These are phyloP conservation scores for Penicillium sclerotiorum DNA, from an alignment of 2,329 filamentous ascomycete genomes.

Conservation along the genomic window DNA sequence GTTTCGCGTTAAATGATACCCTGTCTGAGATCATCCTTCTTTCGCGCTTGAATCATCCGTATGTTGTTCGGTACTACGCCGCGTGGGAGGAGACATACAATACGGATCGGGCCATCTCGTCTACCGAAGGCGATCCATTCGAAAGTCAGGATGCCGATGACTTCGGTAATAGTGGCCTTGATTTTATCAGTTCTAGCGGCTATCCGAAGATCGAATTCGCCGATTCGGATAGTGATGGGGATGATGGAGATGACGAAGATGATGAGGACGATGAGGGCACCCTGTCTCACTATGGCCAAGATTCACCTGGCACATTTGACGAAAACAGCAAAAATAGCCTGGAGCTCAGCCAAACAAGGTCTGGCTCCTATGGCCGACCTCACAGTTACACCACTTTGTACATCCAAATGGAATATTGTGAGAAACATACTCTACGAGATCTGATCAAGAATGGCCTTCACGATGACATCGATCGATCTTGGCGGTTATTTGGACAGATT, in stretches of 20 bases:
- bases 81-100: conserved; percentile 74
- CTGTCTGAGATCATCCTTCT: conserved; percentile 86
- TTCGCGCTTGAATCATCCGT: conserved; percentile 89
- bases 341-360: conserved; percentile 46
- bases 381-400: conserved; percentile 78
- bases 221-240: conserved; percentile 55
- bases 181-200: conserved; percentile 88
- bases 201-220: conserved; percentile 77
- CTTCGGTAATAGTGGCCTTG: conserved; percentile 79
- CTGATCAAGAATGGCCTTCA: conserved; percentile 76
- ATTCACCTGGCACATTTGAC: conserved; percentile 25
- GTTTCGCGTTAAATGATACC: conserved; percentile 61
- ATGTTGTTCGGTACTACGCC: conserved; percentile 86
- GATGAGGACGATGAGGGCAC: conserved; percentile 47
- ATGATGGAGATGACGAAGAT: too few species aligned
- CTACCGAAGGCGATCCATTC: conserved; percentile 58
- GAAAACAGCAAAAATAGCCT: conserved; percentile 31
- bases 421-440: conserved; percentile 88
- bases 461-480: conserved; percentile 75
- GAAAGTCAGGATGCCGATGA: conserved; percentile 28
- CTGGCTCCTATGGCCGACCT: conserved; percentile 55
- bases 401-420: conserved; percentile 99
- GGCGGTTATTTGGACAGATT: conserved; percentile 89
- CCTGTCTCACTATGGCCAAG: conserved; percentile 32
- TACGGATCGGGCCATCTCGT: conserved; percentile 44